phyloP scores from a whole-genome alignment of 768 basidiomycete genomes.

The Lactarius sp. region DNA sequence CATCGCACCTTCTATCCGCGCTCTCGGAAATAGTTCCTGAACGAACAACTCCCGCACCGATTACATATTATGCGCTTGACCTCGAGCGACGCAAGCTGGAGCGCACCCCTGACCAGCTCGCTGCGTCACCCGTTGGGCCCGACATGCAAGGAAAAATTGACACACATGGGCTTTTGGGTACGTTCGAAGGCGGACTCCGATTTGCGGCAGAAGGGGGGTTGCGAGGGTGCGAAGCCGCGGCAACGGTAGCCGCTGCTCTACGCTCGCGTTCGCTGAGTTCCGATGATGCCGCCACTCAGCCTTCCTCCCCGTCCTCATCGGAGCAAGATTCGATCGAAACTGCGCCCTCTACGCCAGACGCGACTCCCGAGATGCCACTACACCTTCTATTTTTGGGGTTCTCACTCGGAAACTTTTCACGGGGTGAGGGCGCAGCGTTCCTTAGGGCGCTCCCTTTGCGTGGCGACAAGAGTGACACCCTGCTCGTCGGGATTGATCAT shows the following conservation, averaged over 20 bases:
- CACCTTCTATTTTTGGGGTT: slow-evolving; percentile 92
- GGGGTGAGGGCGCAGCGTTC: slow-evolving; percentile 65
- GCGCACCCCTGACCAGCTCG: slow-evolving; percentile 68
- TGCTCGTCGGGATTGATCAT: slow-evolving; percentile 89
- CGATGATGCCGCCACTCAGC: slow-evolving; percentile 27
- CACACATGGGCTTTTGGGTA: slow-evolving; percentile 83
- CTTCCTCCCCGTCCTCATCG: slow-evolving; percentile 22
- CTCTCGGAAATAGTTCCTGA: slow-evolving; percentile 51
- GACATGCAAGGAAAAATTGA: slow-evolving; percentile 66
- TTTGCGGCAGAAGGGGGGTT: slow-evolving; percentile 68
- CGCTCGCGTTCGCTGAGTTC: slow-evolving; percentile 38
- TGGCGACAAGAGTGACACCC: slow-evolving; percentile 68
- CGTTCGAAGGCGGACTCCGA: slow-evolving; percentile 84
- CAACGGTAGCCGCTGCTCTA: neutral
- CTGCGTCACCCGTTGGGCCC: slow-evolving; percentile 55
- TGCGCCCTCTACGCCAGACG: slow-evolving; percentile 46
- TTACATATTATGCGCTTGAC: slow-evolving; percentile 90
- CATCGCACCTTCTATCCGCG: slow-evolving; percentile 73
- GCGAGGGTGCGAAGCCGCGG: slow-evolving; percentile 28
- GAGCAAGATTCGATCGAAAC: slow-evolving; percentile 28
- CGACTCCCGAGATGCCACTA: slow-evolving; percentile 42
- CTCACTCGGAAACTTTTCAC: slow-evolving; percentile 84
- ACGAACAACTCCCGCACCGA: slow-evolving; percentile 39
- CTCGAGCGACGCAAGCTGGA: slow-evolving; percentile 83
- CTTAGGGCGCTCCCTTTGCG: slow-evolving; percentile 75